Evolutionary conservation across 2,329 filamentous ascomycete genomes (phyloP).

Genomic region (Apiospora phragmitis): DNA sequence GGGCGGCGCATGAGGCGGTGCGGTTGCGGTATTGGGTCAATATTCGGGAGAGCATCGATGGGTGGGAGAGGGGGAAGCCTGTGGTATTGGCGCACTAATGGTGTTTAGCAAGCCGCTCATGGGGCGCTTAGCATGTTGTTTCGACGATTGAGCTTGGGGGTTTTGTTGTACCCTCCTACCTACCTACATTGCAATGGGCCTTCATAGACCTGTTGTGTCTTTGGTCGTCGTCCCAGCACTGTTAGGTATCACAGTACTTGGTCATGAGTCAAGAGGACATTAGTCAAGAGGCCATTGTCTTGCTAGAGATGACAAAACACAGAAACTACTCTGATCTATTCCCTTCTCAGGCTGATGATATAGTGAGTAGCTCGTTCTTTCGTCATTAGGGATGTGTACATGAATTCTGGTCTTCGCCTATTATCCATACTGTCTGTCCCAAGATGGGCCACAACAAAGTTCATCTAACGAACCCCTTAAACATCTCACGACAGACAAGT

Average conservation of each 20-base stretch:
- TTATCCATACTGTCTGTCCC: too few species aligned
- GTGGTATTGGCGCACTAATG: constrained; percentile 53
- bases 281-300: too few species aligned
- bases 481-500: too few species aligned
- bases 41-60: constrained; percentile 74
- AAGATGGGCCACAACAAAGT: too few species aligned
- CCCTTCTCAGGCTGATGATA: too few species aligned
- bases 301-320: neutral
- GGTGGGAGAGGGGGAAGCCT: constrained; percentile 79
- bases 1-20: constrained; percentile 71
- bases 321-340: too few species aligned
- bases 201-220: neutral
- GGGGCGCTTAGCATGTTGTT: neutral
- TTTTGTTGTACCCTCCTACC: neutral
- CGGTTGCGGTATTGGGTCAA: constrained; percentile 88
- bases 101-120: too few species aligned
- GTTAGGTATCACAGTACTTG: too few species aligned
- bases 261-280: neutral
- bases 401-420: too few species aligned
- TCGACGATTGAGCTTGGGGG: neutral
- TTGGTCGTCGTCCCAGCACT: neutral
- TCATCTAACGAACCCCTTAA: too few species aligned
- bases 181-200: neutral
- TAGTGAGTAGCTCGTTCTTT: too few species aligned
- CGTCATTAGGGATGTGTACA: too few species aligned